Evolutionary conservation across 2,329 filamentous ascomycete species (phyloP), one percentile per base, ranked within the genome.

Genomic region (Colletotrichum sp.): DNA sequence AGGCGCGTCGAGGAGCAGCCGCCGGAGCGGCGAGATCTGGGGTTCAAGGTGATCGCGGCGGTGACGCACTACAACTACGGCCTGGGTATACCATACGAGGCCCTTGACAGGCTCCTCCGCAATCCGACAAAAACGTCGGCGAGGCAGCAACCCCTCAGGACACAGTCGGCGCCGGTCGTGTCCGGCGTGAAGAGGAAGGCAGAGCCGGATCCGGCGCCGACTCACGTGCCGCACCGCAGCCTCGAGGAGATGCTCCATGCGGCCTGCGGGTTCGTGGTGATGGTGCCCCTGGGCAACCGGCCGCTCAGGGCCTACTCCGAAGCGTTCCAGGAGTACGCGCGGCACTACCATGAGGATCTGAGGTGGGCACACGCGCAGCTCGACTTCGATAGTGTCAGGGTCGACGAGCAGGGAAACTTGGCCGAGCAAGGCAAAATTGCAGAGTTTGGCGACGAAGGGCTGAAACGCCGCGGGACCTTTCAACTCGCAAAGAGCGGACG

Each of bases 191-290:
- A 16, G 29, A 36, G 15, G 8, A 29, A 51, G 9, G 51, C 31
- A 18, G 38, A 11, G 16, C 6, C 18, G 4, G 36, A 9, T 27
- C 18, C 18, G 29, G 33, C 15, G 6, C 11, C 21, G 16, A 16
- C 27, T 51, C 21, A 65, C 24, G 47, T 65, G 1, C 51, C 59
- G 8, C 70, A 73, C 36, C 66, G 59, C 21, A 73, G 70, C 36
- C 66, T 70, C 31, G 59, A 70, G 7, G 66, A 70, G 66, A 65
- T 73, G 58, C 66, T 68, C 2, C 57, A 51, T 36, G 66, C 66
- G 2, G 66, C 55, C 16, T 29, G 66, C 3, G 66, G 66, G 8
- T 68, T 68, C 66, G 15, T 68, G 8, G 18, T n/a, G 1, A 21
- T 69, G n/a, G 47, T 34, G 27, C 34, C 36, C 7, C n/a, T 15